Percentiles rank a stretch among this genome's conserved stretches.
Evolutionary conservation across 495 filamentous ascomycete genomes (phyloP).

Genomic region (Trichoderma parareesei): DNA sequence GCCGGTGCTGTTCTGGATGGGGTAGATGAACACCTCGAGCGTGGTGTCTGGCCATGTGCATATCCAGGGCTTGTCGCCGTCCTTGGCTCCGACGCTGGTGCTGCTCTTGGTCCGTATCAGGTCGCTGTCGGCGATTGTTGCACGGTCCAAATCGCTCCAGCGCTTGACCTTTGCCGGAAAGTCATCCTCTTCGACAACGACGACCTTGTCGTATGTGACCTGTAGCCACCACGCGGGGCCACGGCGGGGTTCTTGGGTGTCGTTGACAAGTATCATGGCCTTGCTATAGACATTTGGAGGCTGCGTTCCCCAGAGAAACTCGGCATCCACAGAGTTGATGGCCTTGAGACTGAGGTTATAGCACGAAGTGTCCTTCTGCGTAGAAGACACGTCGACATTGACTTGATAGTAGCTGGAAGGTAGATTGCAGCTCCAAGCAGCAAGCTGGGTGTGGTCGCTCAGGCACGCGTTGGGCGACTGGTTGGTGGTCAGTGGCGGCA

Average conservation of each 20-base stretch:
- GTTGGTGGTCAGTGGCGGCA: slow-evolving; percentile 52
- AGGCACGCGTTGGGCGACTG: slow-evolving; percentile 61
- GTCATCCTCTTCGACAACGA: slow-evolving; percentile 57
- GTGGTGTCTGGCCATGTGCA: slow-evolving; percentile 81
- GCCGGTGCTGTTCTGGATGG: slow-evolving; percentile 45
- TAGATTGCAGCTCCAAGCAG: slow-evolving; percentile 61
- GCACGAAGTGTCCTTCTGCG: slow-evolving; percentile 10
- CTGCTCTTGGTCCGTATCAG: not conserved
- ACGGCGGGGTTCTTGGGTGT: slow-evolving; percentile 47
- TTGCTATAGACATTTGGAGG: slow-evolving; percentile 43
- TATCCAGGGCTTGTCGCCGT: slow-evolving; percentile 70
- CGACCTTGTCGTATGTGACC: slow-evolving; percentile 67
- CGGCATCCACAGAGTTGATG: slow-evolving; percentile 25
- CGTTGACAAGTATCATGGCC: slow-evolving; percentile 44
- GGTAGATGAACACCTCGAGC: slow-evolving; percentile 76
- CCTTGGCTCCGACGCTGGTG: slow-evolving; percentile 16
- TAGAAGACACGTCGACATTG: slow-evolving; percentile 20
- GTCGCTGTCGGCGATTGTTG: not conserved
- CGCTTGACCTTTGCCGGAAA: slow-evolving; percentile 10
- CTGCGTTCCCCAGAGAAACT: slow-evolving; percentile 65
- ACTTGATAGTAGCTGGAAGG: slow-evolving; percentile 29
- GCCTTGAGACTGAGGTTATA: slow-evolving; percentile 25
- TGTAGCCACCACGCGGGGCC: slow-evolving; percentile 74
- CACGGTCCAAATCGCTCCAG: not conserved
- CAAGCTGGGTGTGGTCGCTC: slow-evolving; percentile 44